A percentile compares a stretch with the other conserved stretches of the same genome.
These are phyloP conservation scores for Ceratocystis cubensis DNA, from an alignment of 2,329 filamentous ascomycete species.

Conservation along the genomic window DNA sequence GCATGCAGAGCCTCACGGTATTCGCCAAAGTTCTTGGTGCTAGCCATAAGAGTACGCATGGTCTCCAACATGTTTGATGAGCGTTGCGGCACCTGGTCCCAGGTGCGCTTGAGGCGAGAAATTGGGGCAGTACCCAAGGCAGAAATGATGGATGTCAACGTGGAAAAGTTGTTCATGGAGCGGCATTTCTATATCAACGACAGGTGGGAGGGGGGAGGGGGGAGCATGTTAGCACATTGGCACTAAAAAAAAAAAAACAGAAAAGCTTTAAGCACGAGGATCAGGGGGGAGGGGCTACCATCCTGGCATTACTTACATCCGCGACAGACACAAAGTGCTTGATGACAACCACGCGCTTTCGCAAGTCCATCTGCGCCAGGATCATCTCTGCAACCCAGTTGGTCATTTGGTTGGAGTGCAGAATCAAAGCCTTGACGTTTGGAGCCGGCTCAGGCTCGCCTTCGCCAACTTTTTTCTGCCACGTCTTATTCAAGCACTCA, in stretches of 20 bases:
- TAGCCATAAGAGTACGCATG: conserved; percentile 91
- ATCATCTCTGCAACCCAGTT: conserved; percentile 99
- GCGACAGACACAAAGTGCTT: conserved; percentile 96
- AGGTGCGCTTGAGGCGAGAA: conserved; percentile 82
- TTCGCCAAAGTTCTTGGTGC: conserved; percentile 95
- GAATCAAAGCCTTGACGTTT: conserved; percentile 90
- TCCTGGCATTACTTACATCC: conserved; percentile 56
- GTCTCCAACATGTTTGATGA: conserved; percentile 69
- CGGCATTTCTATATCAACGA: conserved; percentile 65
- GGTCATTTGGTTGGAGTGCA: conserved; percentile 96
- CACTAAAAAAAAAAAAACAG: background rate
- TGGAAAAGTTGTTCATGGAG: conserved; percentile 87
- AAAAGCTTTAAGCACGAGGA: background rate
- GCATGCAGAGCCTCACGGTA: conserved; percentile 87
- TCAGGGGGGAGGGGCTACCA: background rate
- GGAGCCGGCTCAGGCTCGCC: conserved; percentile 74
- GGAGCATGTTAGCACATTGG: conserved; percentile 24
- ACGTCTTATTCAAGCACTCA: conserved; percentile 95
- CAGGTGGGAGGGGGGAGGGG: background rate
- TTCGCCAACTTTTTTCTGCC: conserved; percentile 86
- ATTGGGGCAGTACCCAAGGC: conserved; percentile 90
- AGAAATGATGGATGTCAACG: conserved; percentile 92
- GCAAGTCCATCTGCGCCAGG: conserved; percentile 81
- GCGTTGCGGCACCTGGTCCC: conserved; percentile 82
- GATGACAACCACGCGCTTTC: conserved; percentile 91